phyloP scores from a whole-genome alignment of 2,329 filamentous ascomycete genomes.

The Spiromastix sp. region DNA sequence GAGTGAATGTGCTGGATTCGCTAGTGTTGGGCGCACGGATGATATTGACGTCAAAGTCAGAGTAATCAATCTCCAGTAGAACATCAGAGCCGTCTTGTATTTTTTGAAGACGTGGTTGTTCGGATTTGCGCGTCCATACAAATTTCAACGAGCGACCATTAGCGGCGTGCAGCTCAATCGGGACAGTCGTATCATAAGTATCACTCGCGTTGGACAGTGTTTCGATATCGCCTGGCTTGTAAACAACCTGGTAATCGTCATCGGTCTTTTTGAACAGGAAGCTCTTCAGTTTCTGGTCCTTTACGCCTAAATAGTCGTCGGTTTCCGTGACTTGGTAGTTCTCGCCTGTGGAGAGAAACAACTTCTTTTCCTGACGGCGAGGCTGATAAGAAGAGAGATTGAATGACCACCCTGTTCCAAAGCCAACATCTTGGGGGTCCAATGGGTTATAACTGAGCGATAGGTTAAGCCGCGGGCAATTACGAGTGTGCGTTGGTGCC shows the following conservation, averaged over 20 bases:
- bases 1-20: background rate
- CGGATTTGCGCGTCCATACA: background rate
- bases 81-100: background rate
- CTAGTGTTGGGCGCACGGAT: background rate
- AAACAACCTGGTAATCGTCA: conserved; percentile 1
- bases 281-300: conserved; percentile 6
- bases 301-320: background rate
- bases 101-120: conserved; percentile 1
- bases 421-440: background rate
- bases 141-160: conserved; percentile 4
- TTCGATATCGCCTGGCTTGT: conserved; percentile 5
- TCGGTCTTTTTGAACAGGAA: conserved; percentile 1
- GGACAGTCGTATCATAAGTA: conserved; percentile 2
- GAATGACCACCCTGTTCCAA: conserved; percentile 4
- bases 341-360: conserved; percentile 5
- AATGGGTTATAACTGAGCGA: too few relatives aligned
- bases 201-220: conserved; percentile 1
- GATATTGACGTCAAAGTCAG: background rate
- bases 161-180: conserved; percentile 2
- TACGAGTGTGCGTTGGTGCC: too few relatives aligned
- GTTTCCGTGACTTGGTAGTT: conserved; percentile 4
- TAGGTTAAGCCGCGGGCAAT: too few relatives aligned
- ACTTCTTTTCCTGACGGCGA: background rate
- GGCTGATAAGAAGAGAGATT: conserved; percentile 2
- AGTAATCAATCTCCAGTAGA: conserved; percentile 2